A percentile compares a stretch with the other conserved stretches of the same genome.
These are phyloP conservation scores for Picochlorum sp. DNA, from an alignment of 139 green algal species.

Conservation along the genomic window DNA sequence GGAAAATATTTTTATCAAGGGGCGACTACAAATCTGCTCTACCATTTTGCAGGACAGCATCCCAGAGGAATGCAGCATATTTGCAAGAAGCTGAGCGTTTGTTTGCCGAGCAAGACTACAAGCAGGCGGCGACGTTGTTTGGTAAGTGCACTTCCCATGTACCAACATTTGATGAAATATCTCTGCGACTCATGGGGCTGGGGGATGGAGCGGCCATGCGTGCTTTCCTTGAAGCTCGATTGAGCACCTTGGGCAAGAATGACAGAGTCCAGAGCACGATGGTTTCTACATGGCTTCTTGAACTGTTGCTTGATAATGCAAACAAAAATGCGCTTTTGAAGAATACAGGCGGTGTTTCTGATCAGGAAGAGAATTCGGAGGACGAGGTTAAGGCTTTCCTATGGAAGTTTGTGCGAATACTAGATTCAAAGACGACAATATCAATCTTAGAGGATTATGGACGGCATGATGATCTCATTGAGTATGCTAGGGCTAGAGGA, in stretches of 20 bases:
- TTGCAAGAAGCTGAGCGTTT: constrained; percentile 38
- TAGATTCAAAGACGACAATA: constrained; percentile 70
- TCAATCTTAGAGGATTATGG: constrained; percentile 77
- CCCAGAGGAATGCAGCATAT: constrained; percentile 59
- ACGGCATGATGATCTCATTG: constrained; percentile 74
- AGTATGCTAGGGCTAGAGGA: constrained; percentile 60
- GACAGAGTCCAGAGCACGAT: constrained; percentile 75
- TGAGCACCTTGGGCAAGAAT: constrained; percentile 44
- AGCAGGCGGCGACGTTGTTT: constrained; percentile 39
- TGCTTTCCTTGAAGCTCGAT: constrained; percentile 39
- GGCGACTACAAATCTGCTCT: constrained; percentile 41
- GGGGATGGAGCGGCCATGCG: constrained; percentile 40
- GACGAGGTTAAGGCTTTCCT: constrained; percentile 42
- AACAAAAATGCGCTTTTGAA: constrained; percentile 43
- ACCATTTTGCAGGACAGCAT: constrained; percentile 22
- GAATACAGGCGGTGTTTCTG: not conserved
- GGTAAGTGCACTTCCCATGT: constrained; percentile 39
- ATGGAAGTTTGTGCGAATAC: constrained; percentile 34
- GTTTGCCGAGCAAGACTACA: constrained; percentile 35
- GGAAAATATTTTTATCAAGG: constrained; percentile 61
- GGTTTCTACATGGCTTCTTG: constrained; percentile 82
- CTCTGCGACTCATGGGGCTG: constrained; percentile 63
- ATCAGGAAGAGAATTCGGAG: not conserved
- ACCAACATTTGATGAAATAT: constrained; percentile 80
- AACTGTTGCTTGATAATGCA: constrained; percentile 82